Conservation (phyloP, 2,329 filamentous ascomycete genomes). For the Cytospora chrysosperma region DNA sequence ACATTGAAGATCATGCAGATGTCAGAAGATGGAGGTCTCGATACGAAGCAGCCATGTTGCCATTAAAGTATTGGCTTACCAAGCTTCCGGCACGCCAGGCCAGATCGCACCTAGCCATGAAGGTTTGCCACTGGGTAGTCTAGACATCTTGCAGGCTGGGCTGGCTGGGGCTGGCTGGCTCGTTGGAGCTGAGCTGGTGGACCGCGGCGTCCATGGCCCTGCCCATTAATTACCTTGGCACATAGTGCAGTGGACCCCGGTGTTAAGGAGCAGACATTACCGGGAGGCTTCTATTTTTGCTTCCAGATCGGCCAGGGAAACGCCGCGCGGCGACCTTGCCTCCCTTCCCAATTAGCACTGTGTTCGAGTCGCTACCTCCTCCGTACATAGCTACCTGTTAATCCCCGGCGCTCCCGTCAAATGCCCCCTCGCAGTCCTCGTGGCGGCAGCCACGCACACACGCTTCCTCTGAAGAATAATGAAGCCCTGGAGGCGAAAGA, state of each 20-base stretch:
- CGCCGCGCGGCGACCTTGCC: slow-evolving; percentile 13
- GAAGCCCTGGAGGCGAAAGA: no score
- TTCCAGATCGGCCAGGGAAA: slow-evolving; percentile 8
- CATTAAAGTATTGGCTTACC: slow-evolving; percentile 14
- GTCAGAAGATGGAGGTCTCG: slow-evolving; percentile 3
- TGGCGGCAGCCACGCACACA: background rate
- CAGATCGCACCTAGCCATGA: background rate
- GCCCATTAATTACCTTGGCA: background rate
- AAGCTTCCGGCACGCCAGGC: background rate
- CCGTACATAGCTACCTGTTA: no score
- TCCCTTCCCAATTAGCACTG: slow-evolving; percentile 9
- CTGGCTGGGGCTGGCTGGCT: background rate
- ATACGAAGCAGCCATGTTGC: slow-evolving; percentile 17
- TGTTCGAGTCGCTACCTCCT: slow-evolving; percentile 19
- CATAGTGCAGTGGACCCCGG: background rate
- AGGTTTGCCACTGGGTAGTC: background rate
- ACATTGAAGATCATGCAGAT: background rate
- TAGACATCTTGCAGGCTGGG: background rate
- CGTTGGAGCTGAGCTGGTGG: background rate
- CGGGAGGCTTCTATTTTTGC: slow-evolving; percentile 18
- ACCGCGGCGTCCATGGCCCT: no score
- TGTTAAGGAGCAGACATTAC: slow-evolving; percentile 20
- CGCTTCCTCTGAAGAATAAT: no score
- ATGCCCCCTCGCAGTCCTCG: background rate
- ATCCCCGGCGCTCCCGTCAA: slow-evolving; percentile 24